These are phyloP conservation scores for Termitomyces sp. DNA, from an alignment of 1,284 basidiomycete genomes.

Conservation along the genomic window DNA sequence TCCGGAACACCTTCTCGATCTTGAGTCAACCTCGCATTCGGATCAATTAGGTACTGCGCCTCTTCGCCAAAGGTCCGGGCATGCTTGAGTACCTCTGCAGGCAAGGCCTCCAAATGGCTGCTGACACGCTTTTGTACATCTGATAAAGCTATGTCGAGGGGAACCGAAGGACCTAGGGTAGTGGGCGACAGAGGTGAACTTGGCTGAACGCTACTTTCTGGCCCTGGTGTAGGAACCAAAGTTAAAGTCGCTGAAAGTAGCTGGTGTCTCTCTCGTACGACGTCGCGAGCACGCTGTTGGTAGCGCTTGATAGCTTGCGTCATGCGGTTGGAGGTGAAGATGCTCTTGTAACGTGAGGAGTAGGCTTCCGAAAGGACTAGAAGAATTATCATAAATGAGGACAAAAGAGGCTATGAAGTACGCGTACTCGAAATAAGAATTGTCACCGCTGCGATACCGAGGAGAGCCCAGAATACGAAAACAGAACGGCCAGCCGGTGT, in stretches of 20 bases:
- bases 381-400: neutral
- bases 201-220: constrained; percentile 3
- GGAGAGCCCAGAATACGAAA: constrained; percentile 78
- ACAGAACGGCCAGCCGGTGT: constrained; percentile 69
- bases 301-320: constrained; percentile 45
- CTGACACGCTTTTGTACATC: constrained; percentile 23
- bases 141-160: constrained; percentile 7
- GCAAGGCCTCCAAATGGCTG: constrained; percentile 42
- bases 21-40: constrained; percentile 14
- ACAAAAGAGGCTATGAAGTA: neutral
- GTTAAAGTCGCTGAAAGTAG: constrained; percentile 1
- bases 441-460: constrained; percentile 73
- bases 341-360: constrained; percentile 47
- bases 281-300: constrained; percentile 17
- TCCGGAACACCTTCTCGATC: constrained; percentile 28
- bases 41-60: constrained; percentile 38
- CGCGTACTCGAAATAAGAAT: constrained; percentile 62
- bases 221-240: neutral
- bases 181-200: neutral
- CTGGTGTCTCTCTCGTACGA: constrained; percentile 3
- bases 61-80: constrained; percentile 45
- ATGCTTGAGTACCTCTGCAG: constrained; percentile 42
- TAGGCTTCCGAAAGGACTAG: constrained; percentile 63
- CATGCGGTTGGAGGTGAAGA: constrained; percentile 42
- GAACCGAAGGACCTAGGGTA: neutral